A percentile compares a stretch with the other conserved stretches of the same genome.
Conservation (phyloP, 768 basidiomycete species). For the Lactifluus volemus region DNA sequence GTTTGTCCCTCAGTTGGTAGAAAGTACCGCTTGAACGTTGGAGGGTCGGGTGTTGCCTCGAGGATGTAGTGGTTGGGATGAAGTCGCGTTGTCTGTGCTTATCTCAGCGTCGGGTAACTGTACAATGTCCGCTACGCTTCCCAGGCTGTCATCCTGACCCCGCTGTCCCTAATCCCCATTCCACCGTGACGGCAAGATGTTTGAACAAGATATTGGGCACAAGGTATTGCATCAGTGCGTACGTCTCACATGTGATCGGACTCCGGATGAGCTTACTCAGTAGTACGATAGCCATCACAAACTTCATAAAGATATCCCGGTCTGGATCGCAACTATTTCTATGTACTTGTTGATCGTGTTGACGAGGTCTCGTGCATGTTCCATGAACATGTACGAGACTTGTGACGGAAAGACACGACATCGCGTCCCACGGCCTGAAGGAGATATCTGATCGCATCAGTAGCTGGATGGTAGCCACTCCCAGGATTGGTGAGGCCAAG, state of each 20-base stretch:
- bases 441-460: conserved; percentile 15
- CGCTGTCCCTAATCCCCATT: no score
- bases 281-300: conserved; percentile 17
- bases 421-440: conserved; percentile 13
- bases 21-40: conserved; percentile 4
- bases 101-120: no score
- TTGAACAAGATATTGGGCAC: conserved; percentile 4
- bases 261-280: background rate
- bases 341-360: conserved; percentile 16
- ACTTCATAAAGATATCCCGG: conserved; percentile 18
- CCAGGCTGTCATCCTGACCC: no score
- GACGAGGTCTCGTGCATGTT: conserved; percentile 17
- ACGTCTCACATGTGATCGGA: background rate
- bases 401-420: conserved; percentile 16
- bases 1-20: background rate
- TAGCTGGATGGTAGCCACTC: conserved; percentile 2
- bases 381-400: conserved; percentile 19
- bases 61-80: no score
- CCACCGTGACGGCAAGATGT: conserved; percentile 1
- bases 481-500: background rate
- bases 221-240: background rate
- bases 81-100: no score
- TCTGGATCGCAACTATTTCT: background rate
- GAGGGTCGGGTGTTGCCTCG: no score
- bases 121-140: no score